Evolutionary conservation across 768 basidiomycete genomes (phyloP).

Genomic region (Mycena epipterygia): DNA sequence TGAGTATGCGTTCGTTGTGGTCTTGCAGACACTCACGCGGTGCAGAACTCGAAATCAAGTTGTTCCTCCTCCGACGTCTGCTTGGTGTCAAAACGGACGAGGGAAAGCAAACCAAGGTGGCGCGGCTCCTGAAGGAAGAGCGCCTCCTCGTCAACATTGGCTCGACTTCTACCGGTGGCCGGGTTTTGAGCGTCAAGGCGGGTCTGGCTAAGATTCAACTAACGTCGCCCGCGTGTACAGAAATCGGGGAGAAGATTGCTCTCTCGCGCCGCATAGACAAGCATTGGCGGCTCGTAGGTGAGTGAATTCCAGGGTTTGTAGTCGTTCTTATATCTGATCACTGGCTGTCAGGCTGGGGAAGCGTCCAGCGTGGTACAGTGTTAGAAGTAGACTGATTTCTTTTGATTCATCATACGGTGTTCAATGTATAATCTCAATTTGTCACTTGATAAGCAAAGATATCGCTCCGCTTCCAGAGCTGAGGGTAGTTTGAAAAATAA

Average conservation of each 20-base stretch:
- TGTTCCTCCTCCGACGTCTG: conserved; percentile 94
- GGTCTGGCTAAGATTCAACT: conserved; percentile 95
- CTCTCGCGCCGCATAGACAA: conserved; percentile 95
- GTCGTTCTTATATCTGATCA: conserved; percentile 1
- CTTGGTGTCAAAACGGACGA: conserved; percentile 99
- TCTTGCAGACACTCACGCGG: neutral
- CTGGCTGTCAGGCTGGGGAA: conserved; percentile 69
- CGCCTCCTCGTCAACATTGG: conserved; percentile 97
- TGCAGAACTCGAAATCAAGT: conserved; percentile 89
- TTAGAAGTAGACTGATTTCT: conserved; percentile 77
- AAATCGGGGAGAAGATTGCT: conserved; percentile 98
- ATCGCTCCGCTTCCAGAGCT: too few relatives aligned
- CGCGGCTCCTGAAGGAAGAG: conserved; percentile 93
- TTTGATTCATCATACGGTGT: too few relatives aligned
- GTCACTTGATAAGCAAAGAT: too few relatives aligned
- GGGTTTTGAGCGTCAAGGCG: conserved; percentile 93
- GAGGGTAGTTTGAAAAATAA: too few relatives aligned
- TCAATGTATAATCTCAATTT: too few relatives aligned
- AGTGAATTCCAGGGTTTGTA: conserved; percentile 47
- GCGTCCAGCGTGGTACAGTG: conserved; percentile 89
- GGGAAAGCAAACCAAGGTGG: conserved; percentile 97
- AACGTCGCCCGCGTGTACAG: conserved; percentile 95
- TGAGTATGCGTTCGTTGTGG: conserved; percentile 43
- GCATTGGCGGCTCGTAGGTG: conserved; percentile 97
- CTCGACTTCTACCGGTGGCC: conserved; percentile 96